These are phyloP conservation scores for Lyophyllum decastes DNA, from an alignment of 768 basidiomycete species.

Conservation along the genomic window DNA sequence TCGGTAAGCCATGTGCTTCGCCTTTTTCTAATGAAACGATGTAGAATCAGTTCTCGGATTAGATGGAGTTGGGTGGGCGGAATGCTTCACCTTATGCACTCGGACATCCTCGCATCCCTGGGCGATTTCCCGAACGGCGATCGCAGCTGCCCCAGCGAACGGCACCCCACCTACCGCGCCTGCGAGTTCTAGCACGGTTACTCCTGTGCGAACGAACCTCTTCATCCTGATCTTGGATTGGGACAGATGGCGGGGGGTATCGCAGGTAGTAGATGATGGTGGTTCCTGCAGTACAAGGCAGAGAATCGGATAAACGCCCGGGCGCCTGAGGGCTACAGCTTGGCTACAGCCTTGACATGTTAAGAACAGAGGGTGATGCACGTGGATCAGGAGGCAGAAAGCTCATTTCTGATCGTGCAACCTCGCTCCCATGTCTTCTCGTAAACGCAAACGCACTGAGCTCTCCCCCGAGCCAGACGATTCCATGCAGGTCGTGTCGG, in stretches of 20 bases:
- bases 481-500: slow-evolving; percentile 12
- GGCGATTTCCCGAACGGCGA: slow-evolving; percentile 45
- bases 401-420: neutral
- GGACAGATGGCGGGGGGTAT: neutral
- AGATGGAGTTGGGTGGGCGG: neutral
- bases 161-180: slow-evolving; percentile 46
- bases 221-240: slow-evolving; percentile 15
- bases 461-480: slow-evolving; percentile 32
- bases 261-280: neutral
- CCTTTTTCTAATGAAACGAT: slow-evolving; percentile 35
- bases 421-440: slow-evolving; percentile 30
- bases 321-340: slow-evolving; percentile 3
- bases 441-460: slow-evolving; percentile 53
- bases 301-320: slow-evolving; percentile 12
- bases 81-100: slow-evolving; percentile 45
- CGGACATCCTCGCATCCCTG: slow-evolving; percentile 45
- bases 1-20: slow-evolving; percentile 40
- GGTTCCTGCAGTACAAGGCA: neutral
- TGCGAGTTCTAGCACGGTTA: slow-evolving; percentile 41
- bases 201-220: slow-evolving; percentile 15
- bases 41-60: neutral
- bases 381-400: slow-evolving; percentile 1
- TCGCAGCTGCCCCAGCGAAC: slow-evolving; percentile 43
- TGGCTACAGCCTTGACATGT: neutral
- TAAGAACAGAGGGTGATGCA: neutral